These are phyloP conservation scores for Fomitopsis pinicola DNA, from an alignment of 1,284 basidiomycete species.

Conservation along the genomic window DNA sequence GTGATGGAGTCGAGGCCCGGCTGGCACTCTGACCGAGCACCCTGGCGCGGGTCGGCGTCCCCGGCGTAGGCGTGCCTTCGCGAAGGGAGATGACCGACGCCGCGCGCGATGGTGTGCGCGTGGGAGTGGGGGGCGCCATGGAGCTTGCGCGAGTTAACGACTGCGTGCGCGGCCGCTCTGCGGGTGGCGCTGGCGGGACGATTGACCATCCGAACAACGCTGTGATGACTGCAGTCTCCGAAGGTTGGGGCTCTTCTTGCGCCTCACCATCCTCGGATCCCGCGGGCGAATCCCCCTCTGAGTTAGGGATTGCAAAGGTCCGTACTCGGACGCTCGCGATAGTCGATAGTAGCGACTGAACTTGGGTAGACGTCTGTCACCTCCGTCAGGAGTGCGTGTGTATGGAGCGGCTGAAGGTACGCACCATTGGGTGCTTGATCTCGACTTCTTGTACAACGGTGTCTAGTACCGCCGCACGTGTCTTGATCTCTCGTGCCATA, in stretches of 20 bases:
- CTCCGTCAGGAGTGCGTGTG: constrained; percentile 2
- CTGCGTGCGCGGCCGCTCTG: constrained; percentile 32
- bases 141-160: constrained; percentile 40
- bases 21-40: not conserved
- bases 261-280: not conserved
- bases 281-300: constrained; percentile 6
- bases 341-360: constrained; percentile 26
- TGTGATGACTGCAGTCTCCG: constrained; percentile 52
- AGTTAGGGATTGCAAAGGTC: constrained; percentile 8
- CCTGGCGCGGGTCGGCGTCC: constrained; percentile 10
- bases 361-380: constrained; percentile 29
- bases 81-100: constrained; percentile 35
- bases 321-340: constrained; percentile 26
- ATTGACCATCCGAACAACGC: constrained; percentile 71
- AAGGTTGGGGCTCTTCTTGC: constrained; percentile 30
- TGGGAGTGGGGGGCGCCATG: constrained; percentile 33
- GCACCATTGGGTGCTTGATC: constrained; percentile 69
- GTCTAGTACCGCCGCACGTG: constrained; percentile 49
- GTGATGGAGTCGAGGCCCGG: not conserved
- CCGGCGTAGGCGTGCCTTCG: constrained; percentile 18
- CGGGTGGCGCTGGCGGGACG: constrained; percentile 26
- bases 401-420: constrained; percentile 16
- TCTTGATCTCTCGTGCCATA: constrained; percentile 57
- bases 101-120: constrained; percentile 36
- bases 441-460: constrained; percentile 47